Percentiles rank a stretch among this genome's conserved stretches.
Evolutionary conservation across 2,329 filamentous ascomycete species (phyloP).

Genomic region (Pseudocercospora vitis): DNA sequence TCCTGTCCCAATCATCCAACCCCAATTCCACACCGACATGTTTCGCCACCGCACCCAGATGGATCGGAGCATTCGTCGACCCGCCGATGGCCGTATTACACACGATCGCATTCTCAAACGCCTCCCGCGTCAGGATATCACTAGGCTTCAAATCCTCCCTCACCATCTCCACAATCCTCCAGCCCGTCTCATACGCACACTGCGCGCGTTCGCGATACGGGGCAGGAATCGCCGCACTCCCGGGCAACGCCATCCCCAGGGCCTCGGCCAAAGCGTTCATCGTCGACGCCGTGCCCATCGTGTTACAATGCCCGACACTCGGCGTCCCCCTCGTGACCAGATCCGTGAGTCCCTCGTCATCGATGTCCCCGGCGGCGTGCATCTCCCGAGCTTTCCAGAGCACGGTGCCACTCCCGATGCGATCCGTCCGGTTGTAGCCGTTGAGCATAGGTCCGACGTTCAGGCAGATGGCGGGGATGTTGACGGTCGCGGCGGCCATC

Average conservation of each 20-base stretch:
- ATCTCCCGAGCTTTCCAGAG: constrained; percentile 36
- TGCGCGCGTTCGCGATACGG: constrained; percentile 35
- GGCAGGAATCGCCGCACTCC: constrained; percentile 33
- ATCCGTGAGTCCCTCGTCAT: constrained; percentile 31
- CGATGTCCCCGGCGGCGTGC: constrained; percentile 33
- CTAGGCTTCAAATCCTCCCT: constrained; percentile 43
- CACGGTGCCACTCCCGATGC: constrained; percentile 34
- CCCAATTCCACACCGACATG: constrained; percentile 54
- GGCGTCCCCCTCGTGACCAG: constrained; percentile 34
- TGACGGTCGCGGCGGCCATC: constrained; percentile 36
- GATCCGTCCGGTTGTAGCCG: constrained; percentile 26
- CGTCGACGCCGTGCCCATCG: constrained; percentile 37
- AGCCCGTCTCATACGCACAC: constrained; percentile 34
- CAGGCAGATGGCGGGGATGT: constrained; percentile 35
- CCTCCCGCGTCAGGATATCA: constrained; percentile 56
- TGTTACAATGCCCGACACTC: constrained; percentile 36
- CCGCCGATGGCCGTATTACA: constrained; percentile 58
- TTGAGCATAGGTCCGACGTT: constrained; percentile 38
- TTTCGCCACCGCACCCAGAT: constrained; percentile 56
- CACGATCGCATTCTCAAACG: constrained; percentile 59
- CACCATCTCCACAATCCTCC: constrained; percentile 38
- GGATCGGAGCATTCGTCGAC: constrained; percentile 59
- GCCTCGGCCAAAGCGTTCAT: constrained; percentile 38
- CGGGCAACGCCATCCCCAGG: constrained; percentile 35
- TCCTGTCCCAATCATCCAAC: constrained; percentile 55